phyloP scores from a whole-genome alignment of 2,329 filamentous ascomycete species.

The Thermothelomyces thermophilus region DNA sequence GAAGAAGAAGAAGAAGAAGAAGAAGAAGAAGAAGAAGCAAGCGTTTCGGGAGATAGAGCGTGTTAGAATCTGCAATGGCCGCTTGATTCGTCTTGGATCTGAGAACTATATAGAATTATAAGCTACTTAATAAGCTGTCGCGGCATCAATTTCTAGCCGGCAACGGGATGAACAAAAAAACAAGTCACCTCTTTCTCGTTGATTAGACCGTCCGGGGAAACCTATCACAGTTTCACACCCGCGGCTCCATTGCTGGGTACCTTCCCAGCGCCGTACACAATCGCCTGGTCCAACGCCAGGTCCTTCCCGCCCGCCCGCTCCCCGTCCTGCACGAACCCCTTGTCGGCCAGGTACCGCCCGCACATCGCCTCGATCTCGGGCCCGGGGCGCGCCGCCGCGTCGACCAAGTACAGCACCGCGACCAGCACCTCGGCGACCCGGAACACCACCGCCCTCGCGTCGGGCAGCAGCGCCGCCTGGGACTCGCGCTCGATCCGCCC shows the following conservation, averaged over 20 bases:
- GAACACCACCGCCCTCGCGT: conserved; percentile 42
- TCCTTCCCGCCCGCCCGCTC: neutral
- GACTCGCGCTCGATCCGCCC: conserved; percentile 30
- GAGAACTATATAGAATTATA: too few species aligned
- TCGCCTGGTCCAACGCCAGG: conserved; percentile 23
- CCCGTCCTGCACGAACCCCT: conserved; percentile 20
- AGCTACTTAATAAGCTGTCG: too few species aligned
- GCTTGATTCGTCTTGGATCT: too few species aligned
- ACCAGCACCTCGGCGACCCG: conserved; percentile 39
- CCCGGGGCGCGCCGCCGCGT: conserved; percentile 34
- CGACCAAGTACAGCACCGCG: conserved; percentile 37
- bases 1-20: too few species aligned
- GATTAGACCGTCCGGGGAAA: neutral
- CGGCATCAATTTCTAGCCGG: too few species aligned
- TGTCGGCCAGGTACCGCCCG: conserved; percentile 33
- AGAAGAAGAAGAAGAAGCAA: too few species aligned
- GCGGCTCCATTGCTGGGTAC: neutral
- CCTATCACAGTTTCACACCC: conserved; percentile 5
- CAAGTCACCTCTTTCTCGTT: neutral
- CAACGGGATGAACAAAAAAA: neutral
- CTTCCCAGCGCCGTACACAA: conserved; percentile 23
- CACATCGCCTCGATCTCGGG: conserved; percentile 35
- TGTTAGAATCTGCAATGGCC: too few species aligned
- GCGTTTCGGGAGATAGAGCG: too few species aligned
- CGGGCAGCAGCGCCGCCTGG: conserved; percentile 37